A percentile compares a stretch with the other conserved stretches of the same genome.
Conservation (phyloP, 1,284 basidiomycete genomes). For the Ustanciosporium gigantosporum region DNA sequence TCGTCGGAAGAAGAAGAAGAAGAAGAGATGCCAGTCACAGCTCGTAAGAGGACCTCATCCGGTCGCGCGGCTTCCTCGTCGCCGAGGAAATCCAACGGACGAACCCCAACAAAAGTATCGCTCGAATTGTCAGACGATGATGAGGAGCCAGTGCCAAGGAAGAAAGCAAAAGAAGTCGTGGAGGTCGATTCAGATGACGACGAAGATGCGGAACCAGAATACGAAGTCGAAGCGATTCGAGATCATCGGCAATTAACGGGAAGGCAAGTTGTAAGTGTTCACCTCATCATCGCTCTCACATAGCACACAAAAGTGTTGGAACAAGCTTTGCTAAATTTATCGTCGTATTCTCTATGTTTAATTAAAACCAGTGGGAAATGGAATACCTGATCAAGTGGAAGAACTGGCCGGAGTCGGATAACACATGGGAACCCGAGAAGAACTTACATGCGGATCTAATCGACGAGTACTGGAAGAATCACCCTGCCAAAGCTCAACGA, state of each 20-base stretch:
- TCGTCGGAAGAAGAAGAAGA: too few species aligned
- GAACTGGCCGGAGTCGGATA: slow-evolving; percentile 23
- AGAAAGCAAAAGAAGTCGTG: not conserved
- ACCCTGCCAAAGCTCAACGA: slow-evolving; percentile 32
- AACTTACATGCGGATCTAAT: slow-evolving; percentile 10
- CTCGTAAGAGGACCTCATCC: too few species aligned
- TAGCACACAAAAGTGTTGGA: too few species aligned
- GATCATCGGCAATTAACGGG: slow-evolving; percentile 14
- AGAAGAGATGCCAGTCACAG: too few species aligned
- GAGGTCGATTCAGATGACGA: slow-evolving; percentile 14
- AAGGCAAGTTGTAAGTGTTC: slow-evolving; percentile 9
- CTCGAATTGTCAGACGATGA: slow-evolving; percentile 5
- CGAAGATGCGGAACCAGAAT: slow-evolving; percentile 27
- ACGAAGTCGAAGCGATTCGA: slow-evolving; percentile 32
- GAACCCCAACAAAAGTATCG: not conserved
- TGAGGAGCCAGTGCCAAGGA: slow-evolving; percentile 4
- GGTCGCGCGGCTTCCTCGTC: too few species aligned
- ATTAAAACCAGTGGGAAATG: too few species aligned
- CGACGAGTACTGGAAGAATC: slow-evolving; percentile 37
- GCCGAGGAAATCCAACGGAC: not conserved
- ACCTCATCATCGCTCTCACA: too few species aligned
- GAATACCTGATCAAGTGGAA: slow-evolving; percentile 47
- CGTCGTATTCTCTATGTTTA: too few species aligned
- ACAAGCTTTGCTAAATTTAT: too few species aligned
- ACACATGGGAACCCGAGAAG: slow-evolving; percentile 44